Conservation (phyloP, 2,329 filamentous ascomycete species). For the Aspergillus felis region DNA sequence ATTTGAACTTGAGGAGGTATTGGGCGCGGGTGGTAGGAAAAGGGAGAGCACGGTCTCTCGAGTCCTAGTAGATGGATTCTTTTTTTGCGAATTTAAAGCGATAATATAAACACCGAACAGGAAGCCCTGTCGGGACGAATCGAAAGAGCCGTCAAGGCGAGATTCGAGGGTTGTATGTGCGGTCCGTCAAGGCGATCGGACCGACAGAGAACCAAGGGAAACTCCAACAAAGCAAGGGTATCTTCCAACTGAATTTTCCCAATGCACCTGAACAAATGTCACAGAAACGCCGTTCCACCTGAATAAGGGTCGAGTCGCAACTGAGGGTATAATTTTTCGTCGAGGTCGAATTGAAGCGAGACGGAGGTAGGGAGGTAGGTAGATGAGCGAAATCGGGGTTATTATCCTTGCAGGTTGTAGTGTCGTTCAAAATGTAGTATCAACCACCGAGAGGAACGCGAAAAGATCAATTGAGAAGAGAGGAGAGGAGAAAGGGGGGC, state of each 20-base stretch:
- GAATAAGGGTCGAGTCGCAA: slow-evolving; percentile 16
- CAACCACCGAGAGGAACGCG: slow-evolving; percentile 10
- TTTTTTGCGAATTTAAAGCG: slow-evolving; percentile 2
- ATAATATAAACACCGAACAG: slow-evolving; percentile 15
- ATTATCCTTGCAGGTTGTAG: not conserved
- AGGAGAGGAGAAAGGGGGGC: slow-evolving; percentile 28
- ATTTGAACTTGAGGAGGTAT: slow-evolving; percentile 11
- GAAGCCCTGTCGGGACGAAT: slow-evolving; percentile 18
- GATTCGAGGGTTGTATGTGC: slow-evolving; percentile 18
- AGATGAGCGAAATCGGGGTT: slow-evolving; percentile 6
- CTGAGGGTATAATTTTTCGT: slow-evolving; percentile 12
- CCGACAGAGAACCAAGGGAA: slow-evolving; percentile 23
- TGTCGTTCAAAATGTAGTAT: slow-evolving; percentile 1
- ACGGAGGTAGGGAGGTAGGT: slow-evolving; percentile 8
- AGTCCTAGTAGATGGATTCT: slow-evolving; percentile 3
- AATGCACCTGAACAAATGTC: slow-evolving; percentile 21
- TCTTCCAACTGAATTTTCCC: slow-evolving; percentile 25
- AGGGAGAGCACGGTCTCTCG: slow-evolving; percentile 9
- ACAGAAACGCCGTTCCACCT: slow-evolving; percentile 24
- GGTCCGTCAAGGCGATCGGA: slow-evolving; percentile 25
- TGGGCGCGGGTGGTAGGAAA: slow-evolving; percentile 6
- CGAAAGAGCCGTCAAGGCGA: slow-evolving; percentile 33
- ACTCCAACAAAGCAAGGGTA: slow-evolving; percentile 33
- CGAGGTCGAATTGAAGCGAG: slow-evolving; percentile 8
- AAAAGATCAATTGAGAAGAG: slow-evolving; percentile 18